phyloP scores from a whole-genome alignment of 805 yeast genomes.

The Barnettozyma siamensis region DNA sequence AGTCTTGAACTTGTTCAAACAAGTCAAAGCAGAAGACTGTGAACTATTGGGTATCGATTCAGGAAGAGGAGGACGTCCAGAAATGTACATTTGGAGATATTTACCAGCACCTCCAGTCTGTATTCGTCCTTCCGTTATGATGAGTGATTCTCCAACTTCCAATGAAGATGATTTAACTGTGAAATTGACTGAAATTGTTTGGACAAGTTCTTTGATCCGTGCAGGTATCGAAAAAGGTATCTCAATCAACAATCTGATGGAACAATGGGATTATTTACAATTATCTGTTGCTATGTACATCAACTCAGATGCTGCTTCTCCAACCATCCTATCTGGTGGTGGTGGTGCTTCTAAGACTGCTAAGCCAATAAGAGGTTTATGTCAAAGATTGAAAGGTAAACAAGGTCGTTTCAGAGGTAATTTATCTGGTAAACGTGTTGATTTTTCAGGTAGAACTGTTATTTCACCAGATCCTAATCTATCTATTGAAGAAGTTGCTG shows the following conservation, averaged over 20 bases:
- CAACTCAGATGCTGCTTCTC: conserved; percentile 88
- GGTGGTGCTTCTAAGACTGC: conserved; percentile 47
- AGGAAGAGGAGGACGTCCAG: conserved; percentile 86
- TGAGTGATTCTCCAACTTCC: conserved; percentile 83
- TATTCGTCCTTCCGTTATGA: conserved; percentile 92
- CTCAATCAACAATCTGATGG: conserved; percentile 89
- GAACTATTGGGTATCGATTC: conserved; percentile 90
- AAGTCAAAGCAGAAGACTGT: conserved; percentile 80
- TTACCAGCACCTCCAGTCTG: conserved; percentile 99
- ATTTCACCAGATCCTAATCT: conserved; percentile 98
- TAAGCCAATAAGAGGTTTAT: conserved; percentile 84
- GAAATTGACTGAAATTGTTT: conserved; percentile 90
- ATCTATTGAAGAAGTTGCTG: conserved; percentile 94
- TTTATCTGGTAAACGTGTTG: conserved; percentile 96
- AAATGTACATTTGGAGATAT: conserved; percentile 94
- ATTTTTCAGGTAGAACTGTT: conserved; percentile 96
- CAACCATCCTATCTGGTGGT: conserved; percentile 69
- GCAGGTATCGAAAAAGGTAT: conserved; percentile 96
- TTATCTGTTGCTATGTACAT: conserved; percentile 95
- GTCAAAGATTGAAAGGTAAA: conserved; percentile 96
- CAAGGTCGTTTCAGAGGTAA: conserved; percentile 99
- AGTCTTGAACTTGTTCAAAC: conserved; percentile 81
- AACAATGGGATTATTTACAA: conserved; percentile 97
- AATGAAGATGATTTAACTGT: conserved; percentile 98
- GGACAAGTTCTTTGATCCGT: conserved; percentile 90